Conservation (phyloP, 1,139 yeast species). For the Lodderomyces elongisporus region DNA sequence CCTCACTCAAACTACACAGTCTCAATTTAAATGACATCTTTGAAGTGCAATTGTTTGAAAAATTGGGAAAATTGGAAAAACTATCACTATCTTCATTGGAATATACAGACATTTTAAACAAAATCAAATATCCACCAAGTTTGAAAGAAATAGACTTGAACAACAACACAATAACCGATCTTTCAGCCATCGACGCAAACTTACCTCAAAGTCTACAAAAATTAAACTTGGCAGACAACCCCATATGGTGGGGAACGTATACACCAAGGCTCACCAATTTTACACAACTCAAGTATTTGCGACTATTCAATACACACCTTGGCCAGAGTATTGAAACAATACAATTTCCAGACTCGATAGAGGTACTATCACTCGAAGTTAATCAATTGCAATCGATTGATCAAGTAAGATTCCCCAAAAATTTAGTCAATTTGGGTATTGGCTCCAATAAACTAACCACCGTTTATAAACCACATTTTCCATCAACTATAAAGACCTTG, state of each 20-base stretch:
- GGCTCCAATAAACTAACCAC: constrained; percentile 18
- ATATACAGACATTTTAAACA: neutral
- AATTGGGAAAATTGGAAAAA: no score
- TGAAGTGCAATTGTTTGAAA: no score
- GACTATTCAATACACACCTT: constrained; percentile 18
- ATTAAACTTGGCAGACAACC: constrained; percentile 20
- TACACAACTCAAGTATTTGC: constrained; percentile 13
- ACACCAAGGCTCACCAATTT: constrained; percentile 11
- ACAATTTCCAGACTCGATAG: constrained; percentile 17
- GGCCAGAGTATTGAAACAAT: constrained; percentile 13
- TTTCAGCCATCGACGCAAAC: constrained; percentile 3
- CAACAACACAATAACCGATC: constrained; percentile 14
- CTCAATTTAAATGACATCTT: no score
- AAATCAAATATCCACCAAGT: constrained; percentile 9
- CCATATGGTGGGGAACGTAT: constrained; percentile 18
- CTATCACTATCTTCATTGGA: neutral
- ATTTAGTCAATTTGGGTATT: constrained; percentile 17
- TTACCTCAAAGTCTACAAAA: constrained; percentile 11
- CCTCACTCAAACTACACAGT: no score
- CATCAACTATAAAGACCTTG: constrained; percentile 14
- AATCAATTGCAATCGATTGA: constrained; percentile 19
- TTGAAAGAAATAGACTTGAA: constrained; percentile 14
- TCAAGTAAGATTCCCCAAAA: constrained; percentile 17
- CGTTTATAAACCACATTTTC: constrained; percentile 14
- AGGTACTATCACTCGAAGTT: constrained; percentile 19